phyloP scores from a whole-genome alignment of 1,284 basidiomycete species.

The Omphalotus olearius region DNA sequence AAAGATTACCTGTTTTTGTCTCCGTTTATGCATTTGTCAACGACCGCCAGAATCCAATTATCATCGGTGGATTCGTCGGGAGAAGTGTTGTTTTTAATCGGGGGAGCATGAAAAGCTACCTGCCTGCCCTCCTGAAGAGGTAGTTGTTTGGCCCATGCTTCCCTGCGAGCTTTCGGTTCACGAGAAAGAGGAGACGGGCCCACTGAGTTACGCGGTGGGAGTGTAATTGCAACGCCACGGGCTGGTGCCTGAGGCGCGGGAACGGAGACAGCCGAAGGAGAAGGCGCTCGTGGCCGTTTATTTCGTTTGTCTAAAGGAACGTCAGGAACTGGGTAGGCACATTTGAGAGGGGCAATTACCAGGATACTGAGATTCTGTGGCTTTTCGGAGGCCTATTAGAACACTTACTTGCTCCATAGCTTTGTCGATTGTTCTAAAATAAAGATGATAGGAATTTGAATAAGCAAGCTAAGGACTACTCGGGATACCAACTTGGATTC shows the following conservation, averaged over 20 bases:
- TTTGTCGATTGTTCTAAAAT: conserved; percentile 59
- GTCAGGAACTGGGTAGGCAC: conserved; percentile 7
- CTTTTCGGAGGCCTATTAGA: conserved; percentile 66
- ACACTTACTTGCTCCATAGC: conserved; percentile 65
- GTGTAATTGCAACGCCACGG: conserved; percentile 47
- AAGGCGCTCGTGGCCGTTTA: conserved; percentile 68
- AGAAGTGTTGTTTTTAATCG: conserved; percentile 32
- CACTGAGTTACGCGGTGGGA: conserved; percentile 52
- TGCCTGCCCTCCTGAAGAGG: conserved; percentile 69
- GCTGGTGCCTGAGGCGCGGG: conserved; percentile 32
- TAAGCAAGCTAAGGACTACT: conserved; percentile 9
- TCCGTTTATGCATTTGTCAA: neutral
- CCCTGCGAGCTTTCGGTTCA: conserved; percentile 61
- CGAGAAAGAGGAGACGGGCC: conserved; percentile 60
- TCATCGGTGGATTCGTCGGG: conserved; percentile 55
- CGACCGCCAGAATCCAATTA: no score
- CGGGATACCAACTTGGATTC: conserved; percentile 54
- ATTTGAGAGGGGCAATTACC: conserved; percentile 26
- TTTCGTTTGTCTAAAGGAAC: conserved; percentile 57
- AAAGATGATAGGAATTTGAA: conserved; percentile 1
- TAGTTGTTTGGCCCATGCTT: conserved; percentile 54
- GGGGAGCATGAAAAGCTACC: conserved; percentile 74
- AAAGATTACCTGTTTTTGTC: neutral
- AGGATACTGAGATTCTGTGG: conserved; percentile 54
- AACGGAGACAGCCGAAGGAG: conserved; percentile 51